Conservation (phyloP, 139 green algal species). For the Monoraphidium neglectum region DNA sequence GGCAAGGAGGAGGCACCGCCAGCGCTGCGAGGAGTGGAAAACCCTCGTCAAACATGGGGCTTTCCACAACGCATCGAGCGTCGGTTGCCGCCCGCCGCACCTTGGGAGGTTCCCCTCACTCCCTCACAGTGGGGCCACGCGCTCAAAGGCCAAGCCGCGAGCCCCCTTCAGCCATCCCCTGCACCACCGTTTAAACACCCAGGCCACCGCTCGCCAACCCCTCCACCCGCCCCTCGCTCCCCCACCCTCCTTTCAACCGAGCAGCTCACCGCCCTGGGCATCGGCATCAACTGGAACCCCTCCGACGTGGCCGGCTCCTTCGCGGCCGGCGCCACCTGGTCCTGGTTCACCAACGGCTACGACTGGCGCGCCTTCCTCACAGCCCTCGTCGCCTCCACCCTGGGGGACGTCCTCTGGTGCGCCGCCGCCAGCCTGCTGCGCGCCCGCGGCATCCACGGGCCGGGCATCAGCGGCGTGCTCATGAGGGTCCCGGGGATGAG, state of each 20-base stretch:
- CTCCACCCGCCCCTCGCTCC: no score
- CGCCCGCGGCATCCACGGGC: not conserved
- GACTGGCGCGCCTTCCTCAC: conserved; percentile 54
- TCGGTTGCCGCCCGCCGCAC: not conserved
- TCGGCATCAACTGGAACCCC: conserved; percentile 15
- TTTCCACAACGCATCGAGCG: not conserved
- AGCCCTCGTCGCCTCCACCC: conserved; percentile 34
- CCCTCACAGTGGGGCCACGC: not conserved
- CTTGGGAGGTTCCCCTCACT: not conserved
- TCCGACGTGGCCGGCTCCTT: conserved; percentile 5
- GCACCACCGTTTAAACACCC: not conserved
- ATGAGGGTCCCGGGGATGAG: conserved; percentile 24
- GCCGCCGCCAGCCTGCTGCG: not conserved
- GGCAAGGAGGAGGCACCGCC: no score
- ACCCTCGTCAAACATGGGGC: no score
- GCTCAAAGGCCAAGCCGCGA: not conserved
- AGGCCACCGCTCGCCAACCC: not conserved
- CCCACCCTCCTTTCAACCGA: not conserved
- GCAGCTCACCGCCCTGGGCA: conserved; percentile 19
- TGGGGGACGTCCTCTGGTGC: conserved; percentile 20
- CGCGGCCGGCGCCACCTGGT: conserved; percentile 6
- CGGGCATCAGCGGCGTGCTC: conserved; percentile 18
- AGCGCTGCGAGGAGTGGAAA: no score
- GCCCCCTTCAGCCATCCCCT: not conserved
- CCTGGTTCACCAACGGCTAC: conserved; percentile 32